A percentile compares a stretch with the other conserved stretches of the same genome.
These are phyloP conservation scores for Fusarium beomiforme DNA, from an alignment of 2,329 filamentous ascomycete genomes.

Conservation along the genomic window DNA sequence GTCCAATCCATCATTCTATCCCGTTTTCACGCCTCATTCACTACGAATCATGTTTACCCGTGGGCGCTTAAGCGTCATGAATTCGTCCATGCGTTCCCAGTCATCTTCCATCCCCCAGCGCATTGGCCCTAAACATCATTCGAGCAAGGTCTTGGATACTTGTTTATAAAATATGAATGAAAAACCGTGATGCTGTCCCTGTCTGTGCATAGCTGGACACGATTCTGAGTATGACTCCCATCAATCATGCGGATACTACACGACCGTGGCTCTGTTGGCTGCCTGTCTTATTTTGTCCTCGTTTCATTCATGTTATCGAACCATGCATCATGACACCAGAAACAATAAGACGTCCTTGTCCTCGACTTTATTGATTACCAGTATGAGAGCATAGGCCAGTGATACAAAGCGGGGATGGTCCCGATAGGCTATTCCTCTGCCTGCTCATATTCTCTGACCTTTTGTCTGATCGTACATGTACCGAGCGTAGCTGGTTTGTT, in stretches of 20 bases:
- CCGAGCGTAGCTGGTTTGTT: constrained; percentile 1
- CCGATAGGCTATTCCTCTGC: constrained; percentile 33
- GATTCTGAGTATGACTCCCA: constrained; percentile 12
- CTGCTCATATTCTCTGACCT: constrained; percentile 2
- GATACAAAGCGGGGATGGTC: constrained; percentile 29
- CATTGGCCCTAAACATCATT: constrained; percentile 34
- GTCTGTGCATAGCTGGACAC: constrained; percentile 15
- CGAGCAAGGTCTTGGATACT: constrained; percentile 30
- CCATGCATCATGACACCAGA: constrained; percentile 26
- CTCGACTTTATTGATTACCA: constrained; percentile 18
- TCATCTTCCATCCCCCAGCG: constrained; percentile 24
- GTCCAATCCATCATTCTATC: constrained; percentile 12
- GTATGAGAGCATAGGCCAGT: constrained; percentile 24
- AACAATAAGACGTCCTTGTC: constrained; percentile 4
- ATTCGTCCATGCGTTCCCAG: constrained; percentile 30
- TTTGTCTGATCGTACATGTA: constrained; percentile 23
- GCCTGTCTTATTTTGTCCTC: constrained; percentile 13
- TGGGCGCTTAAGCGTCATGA: constrained; percentile 31
- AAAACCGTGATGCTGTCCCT: constrained; percentile 24
- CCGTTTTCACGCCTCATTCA: constrained; percentile 17
- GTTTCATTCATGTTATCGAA: constrained; percentile 11
- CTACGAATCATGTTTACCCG: constrained; percentile 28
- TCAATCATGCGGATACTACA: constrained; percentile 16
- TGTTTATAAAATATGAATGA: constrained; percentile 8
- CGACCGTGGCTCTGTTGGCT: constrained; percentile 17